Evolutionary conservation across 345 rosid species (phyloP).

Genomic region (Aurinia saxatilis): DNA sequence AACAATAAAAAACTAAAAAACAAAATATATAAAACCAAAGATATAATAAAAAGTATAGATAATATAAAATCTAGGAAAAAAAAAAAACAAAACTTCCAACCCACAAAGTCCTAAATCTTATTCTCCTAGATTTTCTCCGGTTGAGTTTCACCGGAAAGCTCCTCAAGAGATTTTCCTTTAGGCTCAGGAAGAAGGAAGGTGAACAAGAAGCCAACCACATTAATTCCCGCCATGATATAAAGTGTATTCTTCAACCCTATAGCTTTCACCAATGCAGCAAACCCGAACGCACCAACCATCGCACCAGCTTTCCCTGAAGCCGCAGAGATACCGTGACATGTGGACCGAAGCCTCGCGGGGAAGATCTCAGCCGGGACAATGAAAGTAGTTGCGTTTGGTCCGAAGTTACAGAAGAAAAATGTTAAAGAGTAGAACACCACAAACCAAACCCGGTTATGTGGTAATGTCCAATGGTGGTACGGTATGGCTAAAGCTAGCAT

Average conservation of each 20-base stretch:
- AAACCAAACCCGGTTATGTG: slow-evolving; percentile 42
- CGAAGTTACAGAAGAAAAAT: slow-evolving; percentile 75
- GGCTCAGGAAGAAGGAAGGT: slow-evolving; percentile 42
- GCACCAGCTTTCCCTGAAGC: slow-evolving; percentile 70
- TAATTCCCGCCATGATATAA: slow-evolving; percentile 33
- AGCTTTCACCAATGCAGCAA: slow-evolving; percentile 40
- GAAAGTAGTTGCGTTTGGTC: slow-evolving; percentile 78
- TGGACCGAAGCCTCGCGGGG: slow-evolving; percentile 70
- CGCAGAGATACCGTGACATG: slow-evolving; percentile 76
- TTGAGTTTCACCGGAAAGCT: slow-evolving; percentile 42
- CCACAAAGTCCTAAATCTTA: not conserved
- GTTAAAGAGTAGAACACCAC: slow-evolving; percentile 54
- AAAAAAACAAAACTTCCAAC: not conserved
- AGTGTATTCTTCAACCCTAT: slow-evolving; percentile 43
- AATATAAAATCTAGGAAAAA: not conserved
- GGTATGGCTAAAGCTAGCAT: slow-evolving; percentile 62
- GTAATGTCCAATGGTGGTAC: slow-evolving; percentile 60
- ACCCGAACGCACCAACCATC: slow-evolving; percentile 69
- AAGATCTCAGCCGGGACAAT: slow-evolving; percentile 74
- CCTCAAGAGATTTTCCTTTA: slow-evolving; percentile 55
- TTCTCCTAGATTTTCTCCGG: slow-evolving; percentile 18
- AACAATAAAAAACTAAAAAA: not conserved
- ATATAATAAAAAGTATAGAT: too few species aligned
- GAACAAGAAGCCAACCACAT: slow-evolving; percentile 34
- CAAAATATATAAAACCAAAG: not conserved